phyloP scores from a whole-genome alignment of 352 stramenopile species.

The Phytophthora foliorum region DNA sequence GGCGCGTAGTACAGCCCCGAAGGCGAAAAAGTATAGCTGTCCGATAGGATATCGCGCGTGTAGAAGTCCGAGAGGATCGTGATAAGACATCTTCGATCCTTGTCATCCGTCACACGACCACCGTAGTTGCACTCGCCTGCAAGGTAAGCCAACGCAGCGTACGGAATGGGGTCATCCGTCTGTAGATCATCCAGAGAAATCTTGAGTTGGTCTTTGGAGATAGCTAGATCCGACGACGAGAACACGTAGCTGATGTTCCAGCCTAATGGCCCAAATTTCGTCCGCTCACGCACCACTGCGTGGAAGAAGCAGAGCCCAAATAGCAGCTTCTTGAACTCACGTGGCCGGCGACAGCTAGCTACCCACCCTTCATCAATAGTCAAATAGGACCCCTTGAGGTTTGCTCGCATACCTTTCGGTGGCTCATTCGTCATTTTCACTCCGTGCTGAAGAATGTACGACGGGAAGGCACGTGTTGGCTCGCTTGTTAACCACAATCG shows the following conservation, averaged over 20 bases:
- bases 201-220: constrained; percentile 89
- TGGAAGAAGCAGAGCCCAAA: constrained; percentile 96
- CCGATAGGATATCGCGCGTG: constrained; percentile 74
- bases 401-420: constrained; percentile 94
- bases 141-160: constrained; percentile 92
- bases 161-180: constrained; percentile 79
- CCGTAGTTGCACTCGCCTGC: constrained; percentile 97
- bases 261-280: constrained; percentile 86
- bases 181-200: constrained; percentile 84
- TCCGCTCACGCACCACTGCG: constrained; percentile 85
- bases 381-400: constrained; percentile 93
- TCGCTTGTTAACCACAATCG: constrained; percentile 96
- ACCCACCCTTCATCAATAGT: constrained; percentile 86
- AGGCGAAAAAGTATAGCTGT: constrained; percentile 85
- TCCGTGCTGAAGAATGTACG: constrained; percentile 94
- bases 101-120: constrained; percentile 95
- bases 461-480: constrained; percentile 94
- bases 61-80: constrained; percentile 91
- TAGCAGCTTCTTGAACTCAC: constrained; percentile 87
- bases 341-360: constrained; percentile 60
- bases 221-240: constrained; percentile 85
- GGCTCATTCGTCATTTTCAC: constrained; percentile 98
- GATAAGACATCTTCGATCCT: constrained; percentile 91
- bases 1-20: constrained; percentile 89
- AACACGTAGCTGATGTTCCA: constrained; percentile 94